Evolutionary conservation across 2,329 filamentous ascomycete species (phyloP).

Genomic region (Beauveria sp.): DNA sequence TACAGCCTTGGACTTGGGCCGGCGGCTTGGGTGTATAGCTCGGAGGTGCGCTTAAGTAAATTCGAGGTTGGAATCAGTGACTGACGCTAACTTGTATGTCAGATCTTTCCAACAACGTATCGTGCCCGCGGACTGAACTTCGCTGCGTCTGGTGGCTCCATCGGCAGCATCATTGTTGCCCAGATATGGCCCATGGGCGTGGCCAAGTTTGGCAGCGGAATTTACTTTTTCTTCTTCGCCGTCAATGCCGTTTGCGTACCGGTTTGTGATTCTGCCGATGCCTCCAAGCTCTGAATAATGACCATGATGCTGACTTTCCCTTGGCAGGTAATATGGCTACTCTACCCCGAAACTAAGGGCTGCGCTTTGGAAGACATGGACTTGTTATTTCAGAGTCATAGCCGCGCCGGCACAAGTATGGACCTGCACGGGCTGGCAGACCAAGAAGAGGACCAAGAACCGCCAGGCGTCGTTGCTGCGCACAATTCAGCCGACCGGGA

Average conservation of each 20-base stretch:
- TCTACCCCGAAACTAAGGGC: conserved; percentile 39
- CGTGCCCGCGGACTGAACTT: conserved; percentile 49
- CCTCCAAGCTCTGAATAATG: not conserved
- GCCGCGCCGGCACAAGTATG: not conserved
- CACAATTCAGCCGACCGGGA: not conserved
- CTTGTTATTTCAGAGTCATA: conserved; percentile 26
- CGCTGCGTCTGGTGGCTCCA: conserved; percentile 44
- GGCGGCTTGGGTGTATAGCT: conserved; percentile 51
- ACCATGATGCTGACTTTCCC: not conserved
- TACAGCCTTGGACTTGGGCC: conserved; percentile 52
- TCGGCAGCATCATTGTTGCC: conserved; percentile 46
- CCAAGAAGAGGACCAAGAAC: not conserved
- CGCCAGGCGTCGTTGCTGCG: not conserved
- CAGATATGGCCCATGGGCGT: conserved; percentile 51
- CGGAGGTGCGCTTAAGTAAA: conserved; percentile 33
- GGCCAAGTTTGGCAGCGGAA: conserved; percentile 38
- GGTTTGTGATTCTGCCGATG: conserved; percentile 20
- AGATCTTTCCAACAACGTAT: conserved; percentile 52
- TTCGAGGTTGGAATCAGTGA: not conserved
- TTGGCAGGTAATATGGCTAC: conserved; percentile 30
- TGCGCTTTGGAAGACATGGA: conserved; percentile 38
- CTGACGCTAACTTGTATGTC: not conserved
- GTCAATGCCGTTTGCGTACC: conserved; percentile 41
- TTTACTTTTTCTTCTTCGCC: conserved; percentile 54
- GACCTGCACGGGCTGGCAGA: not conserved